Base-by-base conservation (phyloP, 306 rosid genomes). In the Delonix regia region DNA sequence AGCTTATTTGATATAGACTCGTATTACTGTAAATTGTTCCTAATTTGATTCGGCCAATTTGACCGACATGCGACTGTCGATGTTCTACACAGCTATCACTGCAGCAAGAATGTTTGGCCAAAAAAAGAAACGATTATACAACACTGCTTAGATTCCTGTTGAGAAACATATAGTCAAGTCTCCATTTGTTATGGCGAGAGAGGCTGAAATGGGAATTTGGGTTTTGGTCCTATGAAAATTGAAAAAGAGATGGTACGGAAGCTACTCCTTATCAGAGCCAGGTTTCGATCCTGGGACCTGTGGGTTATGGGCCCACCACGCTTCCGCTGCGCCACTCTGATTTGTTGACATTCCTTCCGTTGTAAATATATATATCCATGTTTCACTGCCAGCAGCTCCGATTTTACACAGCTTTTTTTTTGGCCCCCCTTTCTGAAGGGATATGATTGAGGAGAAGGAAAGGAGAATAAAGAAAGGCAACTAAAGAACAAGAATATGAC, bases 261-360 rank as follows among this genome's bases (percentile, higher is more conserved):
- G n/a, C n/a, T n/a, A n/a, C n/a, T n/a, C n/a, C n/a, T n/a, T n/a
- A n/a, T n/a, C n/a, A n/a, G n/a, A n/a, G n/a, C n/a, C n/a, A n/a
- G n/a, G n/a, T n/a, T n/a, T n/a, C n/a, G n/a, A n/a, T n/a, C 84
- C 71, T 44, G 62, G 53, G 77, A 73, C 83, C 73, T 73, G 68
- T 63, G 83, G 83, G 74, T 80, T 80, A 72, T 80, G 74, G 68
- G 74, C 78, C 73, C 67, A 72, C 82, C 83, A 79, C 44, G 76
- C 69, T 59, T 59, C 78, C 69, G 56, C 78, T 74, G 78, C 71
- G 80, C 84, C 84, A 74, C 76, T 80, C 76, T 81, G 80, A 81
- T 81, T 76, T 73, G 66, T 22, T 60, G n/a, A n/a, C n/a, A n/a
- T n/a, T n/a, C n/a, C n/a, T n/a, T n/a, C n/a, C n/a, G n/a, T n/a